A percentile compares a stretch with the other conserved stretches of the same genome.
Conservation (phyloP, 352 stramenopile genomes). For the Globisporangium nodosum region DNA sequence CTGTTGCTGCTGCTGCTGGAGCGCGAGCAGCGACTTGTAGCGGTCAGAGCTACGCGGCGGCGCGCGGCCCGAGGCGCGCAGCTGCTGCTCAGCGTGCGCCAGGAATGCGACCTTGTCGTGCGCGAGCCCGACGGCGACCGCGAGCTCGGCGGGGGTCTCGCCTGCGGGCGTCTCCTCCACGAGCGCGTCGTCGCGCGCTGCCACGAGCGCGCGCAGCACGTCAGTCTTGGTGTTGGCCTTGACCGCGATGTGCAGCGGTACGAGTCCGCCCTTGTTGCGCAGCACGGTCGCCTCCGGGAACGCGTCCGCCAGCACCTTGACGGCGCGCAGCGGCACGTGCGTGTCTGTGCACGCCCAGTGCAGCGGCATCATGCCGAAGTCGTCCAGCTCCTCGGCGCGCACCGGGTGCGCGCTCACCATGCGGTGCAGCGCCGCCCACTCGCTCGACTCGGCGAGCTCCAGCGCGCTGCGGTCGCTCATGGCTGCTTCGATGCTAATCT, state of each 20-base stretch:
- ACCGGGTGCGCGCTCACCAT: slow-evolving; percentile 42
- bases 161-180: slow-evolving; percentile 66
- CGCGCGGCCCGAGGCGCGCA: slow-evolving; percentile 35
- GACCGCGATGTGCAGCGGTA: slow-evolving; percentile 79
- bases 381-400: slow-evolving; percentile 68
- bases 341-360: slow-evolving; percentile 82
- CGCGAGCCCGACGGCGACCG: slow-evolving; percentile 39
- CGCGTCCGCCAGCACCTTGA: slow-evolving; percentile 65
- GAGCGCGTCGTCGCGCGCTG: slow-evolving; percentile 36
- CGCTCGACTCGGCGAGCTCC: slow-evolving; percentile 63
- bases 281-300: slow-evolving; percentile 40
- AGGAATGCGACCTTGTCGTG: slow-evolving; percentile 49
- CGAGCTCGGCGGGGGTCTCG: slow-evolving; percentile 67
- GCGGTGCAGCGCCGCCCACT: slow-evolving; percentile 61
- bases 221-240: slow-evolving; percentile 70
- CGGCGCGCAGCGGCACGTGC: slow-evolving; percentile 57
- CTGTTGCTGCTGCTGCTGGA: not conserved
- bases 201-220: slow-evolving; percentile 52
- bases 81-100: slow-evolving; percentile 29
- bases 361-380: slow-evolving; percentile 85
- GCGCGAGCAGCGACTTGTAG: slow-evolving; percentile 31
- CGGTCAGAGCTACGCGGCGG: slow-evolving; percentile 36
- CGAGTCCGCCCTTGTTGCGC: slow-evolving; percentile 73
- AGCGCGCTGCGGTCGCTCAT: slow-evolving; percentile 38
- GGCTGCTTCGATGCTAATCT: not conserved